These are phyloP conservation scores for Neonectria ditissima DNA, from an alignment of 2,329 filamentous ascomycete genomes.

Conservation along the genomic window DNA sequence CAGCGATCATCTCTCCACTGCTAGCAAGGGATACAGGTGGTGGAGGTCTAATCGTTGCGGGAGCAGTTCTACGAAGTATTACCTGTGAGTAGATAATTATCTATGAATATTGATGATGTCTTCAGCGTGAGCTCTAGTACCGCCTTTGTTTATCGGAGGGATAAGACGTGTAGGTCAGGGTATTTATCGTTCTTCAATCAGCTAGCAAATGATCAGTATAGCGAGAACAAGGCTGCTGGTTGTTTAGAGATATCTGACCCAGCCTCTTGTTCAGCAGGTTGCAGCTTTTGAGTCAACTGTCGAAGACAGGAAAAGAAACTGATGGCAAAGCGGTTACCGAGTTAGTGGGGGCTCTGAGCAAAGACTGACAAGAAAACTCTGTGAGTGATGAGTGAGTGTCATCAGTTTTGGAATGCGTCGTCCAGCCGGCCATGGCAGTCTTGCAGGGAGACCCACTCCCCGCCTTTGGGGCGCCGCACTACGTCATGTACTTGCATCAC, in stretches of 20 bases:
- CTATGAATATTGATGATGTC: neutral
- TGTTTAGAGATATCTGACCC: too few species aligned
- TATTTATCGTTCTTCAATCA: neutral
- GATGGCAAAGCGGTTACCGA: too few species aligned
- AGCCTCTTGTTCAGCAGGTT: neutral
- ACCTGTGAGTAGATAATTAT: neutral
- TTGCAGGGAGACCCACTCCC: slow-evolving; percentile 27
- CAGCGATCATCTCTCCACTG: slow-evolving; percentile 20
- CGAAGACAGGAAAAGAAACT: too few species aligned
- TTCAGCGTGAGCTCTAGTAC: neutral
- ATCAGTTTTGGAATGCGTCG: neutral
- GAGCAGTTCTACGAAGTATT: neutral
- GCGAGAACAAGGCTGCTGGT: neutral
- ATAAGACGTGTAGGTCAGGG: neutral
- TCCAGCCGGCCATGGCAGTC: neutral
- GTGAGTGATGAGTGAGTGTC: neutral
- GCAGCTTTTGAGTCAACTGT: too few species aligned
- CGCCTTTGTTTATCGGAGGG: neutral
- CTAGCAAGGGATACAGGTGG: neutral
- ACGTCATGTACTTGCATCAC: slow-evolving; percentile 46
- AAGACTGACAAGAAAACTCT: neutral
- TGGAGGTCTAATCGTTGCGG: neutral
- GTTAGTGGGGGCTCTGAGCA: neutral
- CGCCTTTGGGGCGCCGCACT: slow-evolving; percentile 30
- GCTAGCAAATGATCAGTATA: neutral